Base-by-base conservation (phyloP, 2,329 filamentous ascomycete genomes). In the Hymenoscyphus salicellus region DNA sequence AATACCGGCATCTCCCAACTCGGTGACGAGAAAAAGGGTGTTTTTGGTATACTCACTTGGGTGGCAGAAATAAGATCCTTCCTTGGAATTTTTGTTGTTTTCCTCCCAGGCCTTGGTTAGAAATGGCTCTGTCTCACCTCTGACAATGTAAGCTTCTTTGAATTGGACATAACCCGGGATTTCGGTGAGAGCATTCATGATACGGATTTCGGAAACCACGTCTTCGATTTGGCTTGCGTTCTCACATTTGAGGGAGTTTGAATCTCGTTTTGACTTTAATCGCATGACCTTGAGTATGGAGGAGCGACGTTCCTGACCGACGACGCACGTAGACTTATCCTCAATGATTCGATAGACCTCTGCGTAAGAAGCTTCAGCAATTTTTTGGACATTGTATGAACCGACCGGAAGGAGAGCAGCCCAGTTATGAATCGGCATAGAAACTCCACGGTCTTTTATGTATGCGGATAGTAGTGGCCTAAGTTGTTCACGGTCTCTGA, bases 281-380 rank as follows among this genome's bases (percentile, higher is more conserved):
- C 86, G 82, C 64, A 89, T 86, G 23, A 85, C 82, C 69, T 89
- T 89, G 76, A 89, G 85, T 71, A 89, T 87, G 73, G 85, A 88
- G 30, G 83, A 86, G 8, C 85, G 86, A 17, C 81, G 78, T 55
- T 80, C 78, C 20, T 33, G n/a, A n/a, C 20, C 57, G 16, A 14
- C 38, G 16, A 14, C 38, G 16, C 36, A 23, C 5, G 14, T 6
- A 10, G 36, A 28, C 11, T 60, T n/a, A 20, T 36, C 20, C 23
- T 55, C 43, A 57, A 79, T 83, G 68, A 89, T 80, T 10, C 85
- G 84, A 70, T 88, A 89, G 10, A 89, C 85, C 72, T 89, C 86
- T 5, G 86, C 86, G 69, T 84, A 89, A 1, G 86, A 89, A 5
- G 86, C 86, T 72, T 89, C 86, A 10, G 86, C 86, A 60, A 89